These are phyloP conservation scores for Glaciozyma martinii DNA, from an alignment of 768 basidiomycete species.

Conservation along the genomic window DNA sequence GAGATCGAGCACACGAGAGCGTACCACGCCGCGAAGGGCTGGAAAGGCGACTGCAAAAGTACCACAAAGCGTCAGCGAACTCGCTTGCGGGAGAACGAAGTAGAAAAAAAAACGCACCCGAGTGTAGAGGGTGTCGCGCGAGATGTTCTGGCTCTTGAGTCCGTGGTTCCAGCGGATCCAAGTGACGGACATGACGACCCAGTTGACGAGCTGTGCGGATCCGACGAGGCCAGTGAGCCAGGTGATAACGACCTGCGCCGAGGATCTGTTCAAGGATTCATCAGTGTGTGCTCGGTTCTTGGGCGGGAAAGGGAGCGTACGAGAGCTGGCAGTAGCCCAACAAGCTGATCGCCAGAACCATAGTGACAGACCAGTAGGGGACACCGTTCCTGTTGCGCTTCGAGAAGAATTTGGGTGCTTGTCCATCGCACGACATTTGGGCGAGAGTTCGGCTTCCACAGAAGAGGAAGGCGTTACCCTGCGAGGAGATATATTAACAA, in stretches of 20 bases:
- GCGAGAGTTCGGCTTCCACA: background rate
- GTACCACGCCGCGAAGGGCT: background rate
- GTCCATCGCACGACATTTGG: background rate
- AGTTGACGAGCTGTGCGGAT: background rate
- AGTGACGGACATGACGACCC: constrained; percentile 1
- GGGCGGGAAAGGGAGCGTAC: background rate
- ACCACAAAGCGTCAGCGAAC: background rate
- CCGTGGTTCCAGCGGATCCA: constrained; percentile 4
- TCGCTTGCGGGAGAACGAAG: background rate
- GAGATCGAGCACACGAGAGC: background rate
- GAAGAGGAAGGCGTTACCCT: background rate
- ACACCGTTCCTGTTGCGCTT: background rate
- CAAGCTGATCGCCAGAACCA: background rate
- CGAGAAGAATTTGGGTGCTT: background rate
- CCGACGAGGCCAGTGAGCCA: constrained; percentile 4
- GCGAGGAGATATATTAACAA: no score
- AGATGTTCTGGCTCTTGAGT: background rate
- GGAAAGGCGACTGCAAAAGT: background rate
- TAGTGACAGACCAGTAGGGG: background rate
- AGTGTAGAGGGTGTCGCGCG: background rate
- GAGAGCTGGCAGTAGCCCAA: constrained; percentile 3
- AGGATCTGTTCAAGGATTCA: background rate
- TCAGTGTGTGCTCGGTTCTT: no score
- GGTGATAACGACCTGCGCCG: constrained; percentile 1
- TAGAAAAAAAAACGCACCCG: background rate